A percentile compares a stretch with the other conserved stretches of the same genome.
Evolutionary conservation across 495 filamentous ascomycete species (phyloP).

Genomic region (Aspergillus avenaceus): DNA sequence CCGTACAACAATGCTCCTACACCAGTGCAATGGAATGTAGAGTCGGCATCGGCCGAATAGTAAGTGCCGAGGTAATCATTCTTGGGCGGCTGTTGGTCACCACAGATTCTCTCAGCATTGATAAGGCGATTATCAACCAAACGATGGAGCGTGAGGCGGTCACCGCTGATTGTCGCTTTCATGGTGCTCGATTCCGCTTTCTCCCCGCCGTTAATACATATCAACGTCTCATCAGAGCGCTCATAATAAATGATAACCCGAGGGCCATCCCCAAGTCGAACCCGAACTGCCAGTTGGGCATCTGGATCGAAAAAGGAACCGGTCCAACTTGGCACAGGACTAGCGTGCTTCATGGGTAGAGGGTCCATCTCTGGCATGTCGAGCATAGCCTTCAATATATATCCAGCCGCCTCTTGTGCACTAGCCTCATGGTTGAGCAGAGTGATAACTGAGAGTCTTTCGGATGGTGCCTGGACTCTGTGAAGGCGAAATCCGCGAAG

Average conservation of each 20-base stretch:
- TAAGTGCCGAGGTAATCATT: constrained; percentile 19
- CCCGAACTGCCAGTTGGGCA: constrained; percentile 17
- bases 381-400: constrained; percentile 17
- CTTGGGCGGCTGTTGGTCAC: constrained; percentile 3
- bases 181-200: constrained; percentile 8
- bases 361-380: constrained; percentile 2
- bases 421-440: constrained; percentile 27
- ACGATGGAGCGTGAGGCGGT: constrained; percentile 19
- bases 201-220: not conserved
- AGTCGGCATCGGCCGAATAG: constrained; percentile 22
- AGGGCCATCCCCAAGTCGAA: constrained; percentile 9
- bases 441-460: constrained; percentile 25
- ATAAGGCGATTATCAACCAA: constrained; percentile 23
- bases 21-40: constrained; percentile 27
- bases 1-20: constrained; percentile 26
- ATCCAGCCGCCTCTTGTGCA: constrained; percentile 7
- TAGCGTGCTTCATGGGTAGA: not conserved
- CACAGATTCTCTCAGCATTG: constrained; percentile 16
- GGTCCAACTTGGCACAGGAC: constrained; percentile 12
- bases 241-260: constrained; percentile 20
- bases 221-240: not conserved
- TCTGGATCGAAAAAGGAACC: constrained; percentile 27
- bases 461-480: constrained; percentile 21
- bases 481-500: constrained; percentile 30
- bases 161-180: constrained; percentile 15